Conservation (phyloP, 2,329 filamentous ascomycete species). For the Botryosphaeria dothidea region DNA sequence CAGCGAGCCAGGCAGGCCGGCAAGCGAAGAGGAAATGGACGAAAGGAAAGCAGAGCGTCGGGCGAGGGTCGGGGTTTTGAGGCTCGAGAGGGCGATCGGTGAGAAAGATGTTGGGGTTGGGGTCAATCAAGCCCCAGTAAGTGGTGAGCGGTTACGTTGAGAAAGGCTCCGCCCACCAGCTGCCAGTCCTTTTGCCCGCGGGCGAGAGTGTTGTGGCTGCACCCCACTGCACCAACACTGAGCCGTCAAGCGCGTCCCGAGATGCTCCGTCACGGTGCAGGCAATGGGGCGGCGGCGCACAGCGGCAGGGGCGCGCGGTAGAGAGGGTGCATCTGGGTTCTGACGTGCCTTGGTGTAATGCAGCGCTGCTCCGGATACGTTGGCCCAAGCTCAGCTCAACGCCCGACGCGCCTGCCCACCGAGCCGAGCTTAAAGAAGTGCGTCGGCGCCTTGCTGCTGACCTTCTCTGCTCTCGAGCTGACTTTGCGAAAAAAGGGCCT, state of each 20-base stretch:
- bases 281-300: neutral
- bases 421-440: neutral
- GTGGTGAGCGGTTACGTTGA: neutral
- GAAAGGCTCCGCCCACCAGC: neutral
- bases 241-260: neutral
- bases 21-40: neutral
- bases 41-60: neutral
- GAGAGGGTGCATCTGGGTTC: neutral
- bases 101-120: neutral
- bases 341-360: neutral
- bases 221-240: neutral
- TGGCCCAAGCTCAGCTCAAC: neutral
- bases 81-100: neutral
- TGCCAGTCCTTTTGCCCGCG: neutral
- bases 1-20: neutral
- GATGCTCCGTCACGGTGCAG: neutral
- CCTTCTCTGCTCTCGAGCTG: neutral
- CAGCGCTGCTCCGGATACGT: neutral
- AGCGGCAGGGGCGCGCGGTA: neutral
- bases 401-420: neutral
- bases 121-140: neutral
- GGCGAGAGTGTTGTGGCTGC: neutral
- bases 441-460: neutral
- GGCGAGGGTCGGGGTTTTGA: neutral
- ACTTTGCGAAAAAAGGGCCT: neutral